Conservation (phyloP, 2,329 filamentous ascomycete species). For the Eurotiales sp. region DNA sequence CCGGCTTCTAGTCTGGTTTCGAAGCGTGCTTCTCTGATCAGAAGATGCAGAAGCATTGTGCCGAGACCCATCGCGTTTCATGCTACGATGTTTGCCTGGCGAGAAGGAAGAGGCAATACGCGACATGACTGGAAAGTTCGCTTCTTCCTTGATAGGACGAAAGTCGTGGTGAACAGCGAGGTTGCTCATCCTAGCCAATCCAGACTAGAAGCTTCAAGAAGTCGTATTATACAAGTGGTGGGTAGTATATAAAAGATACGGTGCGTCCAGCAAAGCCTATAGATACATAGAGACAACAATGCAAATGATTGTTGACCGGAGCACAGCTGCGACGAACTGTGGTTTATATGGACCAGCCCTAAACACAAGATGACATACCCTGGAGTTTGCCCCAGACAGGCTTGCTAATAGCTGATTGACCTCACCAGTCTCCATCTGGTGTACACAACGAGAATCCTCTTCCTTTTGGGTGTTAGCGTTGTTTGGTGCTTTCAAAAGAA, state of each 20-base stretch:
- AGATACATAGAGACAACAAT: background rate
- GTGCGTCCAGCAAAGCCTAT: background rate
- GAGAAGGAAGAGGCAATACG: background rate
- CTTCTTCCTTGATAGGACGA: background rate
- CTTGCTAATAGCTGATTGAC: background rate
- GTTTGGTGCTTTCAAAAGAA: background rate
- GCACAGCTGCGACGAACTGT: background rate
- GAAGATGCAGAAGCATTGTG: background rate
- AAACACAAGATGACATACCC: background rate
- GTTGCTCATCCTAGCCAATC: background rate
- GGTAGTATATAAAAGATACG: background rate
- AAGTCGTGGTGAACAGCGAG: background rate
- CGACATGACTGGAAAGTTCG: background rate
- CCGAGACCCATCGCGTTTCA: background rate
- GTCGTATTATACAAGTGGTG: background rate
- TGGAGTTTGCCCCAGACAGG: conserved; percentile 3
- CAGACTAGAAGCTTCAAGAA: background rate
- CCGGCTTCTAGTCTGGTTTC: conserved; percentile 18
- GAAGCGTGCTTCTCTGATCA: background rate
- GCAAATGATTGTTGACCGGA: background rate
- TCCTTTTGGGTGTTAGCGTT: conserved; percentile 4
- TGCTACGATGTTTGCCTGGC: background rate
- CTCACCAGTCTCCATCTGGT: background rate
- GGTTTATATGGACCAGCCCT: background rate
- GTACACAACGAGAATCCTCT: conserved; percentile 1